Evolutionary conservation across 805 yeast genomes (phyloP).

Genomic region (Yarrowia porcina): DNA sequence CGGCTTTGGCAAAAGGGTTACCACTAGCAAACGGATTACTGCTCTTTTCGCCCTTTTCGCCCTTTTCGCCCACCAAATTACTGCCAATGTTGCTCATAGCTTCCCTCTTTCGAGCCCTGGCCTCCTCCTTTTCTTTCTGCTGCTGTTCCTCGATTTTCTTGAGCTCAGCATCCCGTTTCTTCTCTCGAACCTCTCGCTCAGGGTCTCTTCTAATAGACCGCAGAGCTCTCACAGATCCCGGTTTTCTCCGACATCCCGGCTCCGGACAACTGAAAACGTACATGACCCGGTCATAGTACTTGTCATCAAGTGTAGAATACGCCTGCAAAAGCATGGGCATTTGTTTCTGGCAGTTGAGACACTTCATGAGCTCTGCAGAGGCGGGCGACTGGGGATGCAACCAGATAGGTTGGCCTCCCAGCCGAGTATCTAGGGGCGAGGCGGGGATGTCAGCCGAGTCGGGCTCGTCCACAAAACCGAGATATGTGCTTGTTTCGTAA

Average conservation of each 20-base stretch:
- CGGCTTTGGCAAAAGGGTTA: neutral
- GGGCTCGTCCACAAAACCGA: constrained; percentile 32
- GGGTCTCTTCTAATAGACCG: constrained; percentile 71
- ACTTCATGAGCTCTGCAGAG: constrained; percentile 47
- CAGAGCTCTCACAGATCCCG: constrained; percentile 70
- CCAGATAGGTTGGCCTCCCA: constrained; percentile 81
- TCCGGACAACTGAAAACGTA: constrained; percentile 75
- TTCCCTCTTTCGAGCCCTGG: constrained; percentile 1
- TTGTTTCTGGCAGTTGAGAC: constrained; percentile 60
- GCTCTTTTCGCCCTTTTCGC: constrained; percentile 29
- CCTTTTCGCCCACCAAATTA: constrained; percentile 31
- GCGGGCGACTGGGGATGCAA: constrained; percentile 60
- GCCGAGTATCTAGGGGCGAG: constrained; percentile 55
- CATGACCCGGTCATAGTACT: constrained; percentile 73
- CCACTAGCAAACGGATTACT: neutral
- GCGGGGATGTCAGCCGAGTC: constrained; percentile 30
- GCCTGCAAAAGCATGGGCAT: constrained; percentile 76
- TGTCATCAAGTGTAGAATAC: constrained; percentile 60
- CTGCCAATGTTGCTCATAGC: constrained; percentile 27
- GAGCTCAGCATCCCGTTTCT: constrained; percentile 43
- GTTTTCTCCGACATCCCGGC: constrained; percentile 60
- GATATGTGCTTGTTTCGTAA: constrained; percentile 15
- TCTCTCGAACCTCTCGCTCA: constrained; percentile 42
- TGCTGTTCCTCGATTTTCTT: constrained; percentile 38
- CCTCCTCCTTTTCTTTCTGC: constrained; percentile 24